phyloP scores from a whole-genome alignment of 2,329 filamentous ascomycete genomes.

The Metarhizium guizhouense region DNA sequence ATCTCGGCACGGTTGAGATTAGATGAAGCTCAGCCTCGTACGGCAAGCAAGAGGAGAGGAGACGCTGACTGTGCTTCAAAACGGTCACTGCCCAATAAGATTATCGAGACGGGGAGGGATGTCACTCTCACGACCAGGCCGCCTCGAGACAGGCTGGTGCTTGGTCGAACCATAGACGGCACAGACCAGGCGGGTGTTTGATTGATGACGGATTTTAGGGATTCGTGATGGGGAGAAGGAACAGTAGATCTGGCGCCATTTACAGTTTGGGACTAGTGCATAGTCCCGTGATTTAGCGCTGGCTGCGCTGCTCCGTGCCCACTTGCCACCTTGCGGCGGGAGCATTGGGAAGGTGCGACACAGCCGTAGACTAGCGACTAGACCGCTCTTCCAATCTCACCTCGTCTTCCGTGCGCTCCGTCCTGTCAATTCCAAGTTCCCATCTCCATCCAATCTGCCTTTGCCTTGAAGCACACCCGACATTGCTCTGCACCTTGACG shows the following conservation, averaged over 20 bases:
- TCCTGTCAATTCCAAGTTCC: background rate
- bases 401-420: background rate
- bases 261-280: background rate
- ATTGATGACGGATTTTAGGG: slow-evolving; percentile 1
- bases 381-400: background rate
- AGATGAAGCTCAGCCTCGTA: background rate
- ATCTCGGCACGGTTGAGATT: slow-evolving; percentile 1
- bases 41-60: no score
- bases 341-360: background rate
- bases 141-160: no score
- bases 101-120: no score
- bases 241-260: background rate
- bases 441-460: background rate
- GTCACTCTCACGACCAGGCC: no score
- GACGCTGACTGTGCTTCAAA: no score
- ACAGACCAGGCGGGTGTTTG: slow-evolving; percentile 2
- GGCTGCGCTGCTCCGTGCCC: background rate
- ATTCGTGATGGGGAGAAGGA: background rate
- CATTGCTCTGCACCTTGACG: background rate
- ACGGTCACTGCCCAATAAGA: no score
- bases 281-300: slow-evolving; percentile 4
- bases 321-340: background rate
- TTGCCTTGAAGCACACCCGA: background rate
- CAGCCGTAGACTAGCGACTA: background rate
- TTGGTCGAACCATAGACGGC: background rate